phyloP scores from a whole-genome alignment of 1,284 basidiomycete species.

The Irpex rosettiformis region DNA sequence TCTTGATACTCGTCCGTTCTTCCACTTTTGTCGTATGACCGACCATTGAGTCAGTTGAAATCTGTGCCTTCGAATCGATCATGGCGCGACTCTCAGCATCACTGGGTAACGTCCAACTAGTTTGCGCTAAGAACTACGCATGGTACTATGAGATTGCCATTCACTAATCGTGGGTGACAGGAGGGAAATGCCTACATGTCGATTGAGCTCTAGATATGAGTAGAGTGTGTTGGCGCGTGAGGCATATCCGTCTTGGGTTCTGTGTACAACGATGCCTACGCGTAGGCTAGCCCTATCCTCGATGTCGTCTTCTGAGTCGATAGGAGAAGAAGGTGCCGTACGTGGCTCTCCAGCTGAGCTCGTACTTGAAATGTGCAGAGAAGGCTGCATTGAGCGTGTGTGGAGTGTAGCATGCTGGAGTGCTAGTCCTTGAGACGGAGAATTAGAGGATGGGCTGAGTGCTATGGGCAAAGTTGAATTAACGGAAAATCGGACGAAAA shows the following conservation, averaged over 20 bases:
- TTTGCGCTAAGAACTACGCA: conserved; percentile 48
- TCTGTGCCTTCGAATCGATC: conserved; percentile 78
- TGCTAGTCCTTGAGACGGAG: conserved; percentile 42
- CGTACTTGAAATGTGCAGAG: conserved; percentile 3
- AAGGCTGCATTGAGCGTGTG: conserved; percentile 8
- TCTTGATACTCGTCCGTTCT: conserved; percentile 86
- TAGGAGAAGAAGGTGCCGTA: conserved; percentile 41
- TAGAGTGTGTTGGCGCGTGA: conserved; percentile 83
- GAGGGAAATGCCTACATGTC: conserved; percentile 48
- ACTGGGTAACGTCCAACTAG: conserved; percentile 51
- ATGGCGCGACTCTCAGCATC: conserved; percentile 59
- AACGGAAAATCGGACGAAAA: conserved; percentile 8
- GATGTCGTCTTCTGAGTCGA: conserved; percentile 36
- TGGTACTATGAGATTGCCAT: not conserved
- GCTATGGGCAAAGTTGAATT: conserved; percentile 34
- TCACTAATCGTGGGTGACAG: conserved; percentile 4
- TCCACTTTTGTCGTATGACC: conserved; percentile 80
- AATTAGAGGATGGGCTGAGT: conserved; percentile 37
- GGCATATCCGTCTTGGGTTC: conserved; percentile 54
- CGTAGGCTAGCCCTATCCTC: conserved; percentile 44
- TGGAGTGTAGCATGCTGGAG: conserved; percentile 57
- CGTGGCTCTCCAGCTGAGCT: conserved; percentile 14
- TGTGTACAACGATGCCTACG: conserved; percentile 60
- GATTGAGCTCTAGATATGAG: conserved; percentile 81
- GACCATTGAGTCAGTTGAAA: conserved; percentile 83